phyloP scores from a whole-genome alignment of 139 green algal species.

The Chlamydomonas urium region DNA sequence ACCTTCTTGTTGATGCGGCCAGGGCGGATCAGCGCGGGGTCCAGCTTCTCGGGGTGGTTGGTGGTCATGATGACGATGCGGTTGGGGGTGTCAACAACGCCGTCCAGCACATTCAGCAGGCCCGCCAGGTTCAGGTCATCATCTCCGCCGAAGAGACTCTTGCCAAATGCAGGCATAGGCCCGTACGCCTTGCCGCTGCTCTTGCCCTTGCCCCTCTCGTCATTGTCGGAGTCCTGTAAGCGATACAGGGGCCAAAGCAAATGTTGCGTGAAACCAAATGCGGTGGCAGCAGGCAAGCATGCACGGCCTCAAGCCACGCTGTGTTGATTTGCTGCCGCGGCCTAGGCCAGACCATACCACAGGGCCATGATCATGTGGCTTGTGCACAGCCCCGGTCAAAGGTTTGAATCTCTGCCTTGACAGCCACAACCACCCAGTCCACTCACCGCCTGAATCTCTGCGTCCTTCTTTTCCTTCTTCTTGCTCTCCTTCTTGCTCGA shows the following conservation, averaged over 20 bases:
- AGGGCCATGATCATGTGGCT: no score
- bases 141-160: conserved; percentile 18
- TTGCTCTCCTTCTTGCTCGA: background rate
- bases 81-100: conserved; percentile 54
- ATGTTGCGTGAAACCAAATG: no score
- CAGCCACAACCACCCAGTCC: no score
- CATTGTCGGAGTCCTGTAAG: conserved; percentile 7
- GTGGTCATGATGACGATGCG: conserved; percentile 60
- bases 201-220: conserved; percentile 3
- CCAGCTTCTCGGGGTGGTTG: conserved; percentile 54
- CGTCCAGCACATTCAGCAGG: conserved; percentile 54
- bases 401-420: no score
- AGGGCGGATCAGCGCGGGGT: conserved; percentile 54
- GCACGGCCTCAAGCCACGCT: no score
- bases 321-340: no score
- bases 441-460: no score
- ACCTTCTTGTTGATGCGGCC: conserved; percentile 48
- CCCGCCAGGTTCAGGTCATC: conserved; percentile 49
- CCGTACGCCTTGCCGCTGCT: conserved; percentile 7
- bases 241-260: no score
- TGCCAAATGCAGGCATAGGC: conserved; percentile 14
- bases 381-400: no score
- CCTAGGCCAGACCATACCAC: no score
- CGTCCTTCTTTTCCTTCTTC: conserved; percentile 7
- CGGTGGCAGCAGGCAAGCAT: no score